Conservation (phyloP, 371 early-diverging fungal genomes). For the Circinella umbellata region DNA sequence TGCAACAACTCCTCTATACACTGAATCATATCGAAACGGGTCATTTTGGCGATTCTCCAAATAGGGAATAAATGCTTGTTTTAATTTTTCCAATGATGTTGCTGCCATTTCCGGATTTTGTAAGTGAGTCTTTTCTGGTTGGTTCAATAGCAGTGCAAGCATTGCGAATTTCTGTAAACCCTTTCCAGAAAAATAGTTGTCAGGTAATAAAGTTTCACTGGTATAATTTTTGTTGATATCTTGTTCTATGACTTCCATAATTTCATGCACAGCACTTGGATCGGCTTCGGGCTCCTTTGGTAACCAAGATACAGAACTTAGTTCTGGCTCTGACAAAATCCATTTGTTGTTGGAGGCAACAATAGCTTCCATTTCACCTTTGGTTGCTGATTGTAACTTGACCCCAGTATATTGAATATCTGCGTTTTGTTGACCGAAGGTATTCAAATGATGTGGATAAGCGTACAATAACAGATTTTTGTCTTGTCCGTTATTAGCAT, state of each 20-base stretch:
- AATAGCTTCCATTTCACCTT: slow-evolving; percentile 72
- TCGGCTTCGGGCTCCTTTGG: slow-evolving; percentile 44
- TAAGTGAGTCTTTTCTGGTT: slow-evolving; percentile 52
- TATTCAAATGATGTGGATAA: slow-evolving; percentile 60
- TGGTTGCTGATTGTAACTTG: slow-evolving; percentile 53
- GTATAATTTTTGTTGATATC: slow-evolving; percentile 54
- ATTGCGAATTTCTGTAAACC: slow-evolving; percentile 70
- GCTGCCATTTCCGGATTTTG: slow-evolving; percentile 43
- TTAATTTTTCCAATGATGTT: slow-evolving; percentile 46
- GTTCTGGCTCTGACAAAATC: slow-evolving; percentile 55
- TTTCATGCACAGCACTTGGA: slow-evolving; percentile 34
- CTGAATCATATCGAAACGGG: slow-evolving; percentile 67
- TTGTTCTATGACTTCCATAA: slow-evolving; percentile 35
- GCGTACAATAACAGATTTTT: slow-evolving; percentile 47
- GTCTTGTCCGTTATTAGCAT: slow-evolving; percentile 20
- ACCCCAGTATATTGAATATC: slow-evolving; percentile 23
- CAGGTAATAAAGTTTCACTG: slow-evolving; percentile 37
- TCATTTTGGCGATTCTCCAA: slow-evolving; percentile 58
- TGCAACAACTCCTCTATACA: slow-evolving; percentile 71
- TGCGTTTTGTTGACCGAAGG: slow-evolving; percentile 28
- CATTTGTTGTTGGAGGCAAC: slow-evolving; percentile 52
- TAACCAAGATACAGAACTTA: slow-evolving; percentile 39
- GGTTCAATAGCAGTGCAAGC: slow-evolving; percentile 59
- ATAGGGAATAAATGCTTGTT: slow-evolving; percentile 57
- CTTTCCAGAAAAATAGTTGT: slow-evolving; percentile 81